phyloP scores from a whole-genome alignment of 371 early-diverging fungal species.

The Mortierella sp. region DNA sequence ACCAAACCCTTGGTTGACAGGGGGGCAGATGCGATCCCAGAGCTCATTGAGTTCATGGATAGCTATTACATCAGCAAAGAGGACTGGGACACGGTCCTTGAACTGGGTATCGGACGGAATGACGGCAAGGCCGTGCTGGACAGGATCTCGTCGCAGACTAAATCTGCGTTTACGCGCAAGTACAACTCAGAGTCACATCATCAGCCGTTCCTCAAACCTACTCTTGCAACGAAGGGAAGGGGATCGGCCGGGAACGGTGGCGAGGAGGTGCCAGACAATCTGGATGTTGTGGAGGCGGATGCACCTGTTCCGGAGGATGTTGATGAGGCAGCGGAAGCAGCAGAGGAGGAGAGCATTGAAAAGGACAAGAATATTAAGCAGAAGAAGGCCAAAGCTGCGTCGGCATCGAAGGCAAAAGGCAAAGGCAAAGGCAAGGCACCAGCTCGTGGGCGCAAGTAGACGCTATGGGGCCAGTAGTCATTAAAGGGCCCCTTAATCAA shows the following conservation, averaged over 20 bases:
- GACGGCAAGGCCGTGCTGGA: conserved; percentile 62
- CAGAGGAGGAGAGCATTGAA: conserved; percentile 59
- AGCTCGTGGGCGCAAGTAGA: conserved; percentile 14
- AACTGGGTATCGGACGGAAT: conserved; percentile 72
- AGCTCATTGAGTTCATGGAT: conserved; percentile 89
- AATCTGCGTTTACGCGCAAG: conserved; percentile 85
- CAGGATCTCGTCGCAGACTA: conserved; percentile 76
- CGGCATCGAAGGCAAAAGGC: conserved; percentile 41
- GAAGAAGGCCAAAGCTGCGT: conserved; percentile 36
- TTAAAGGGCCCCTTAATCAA: no score
- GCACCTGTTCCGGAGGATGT: conserved; percentile 64
- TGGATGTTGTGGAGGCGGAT: conserved; percentile 74
- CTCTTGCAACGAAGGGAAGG: conserved; percentile 54
- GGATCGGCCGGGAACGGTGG: conserved; percentile 58
- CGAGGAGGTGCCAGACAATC: conserved; percentile 69
- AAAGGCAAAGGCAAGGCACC: conserved; percentile 46
- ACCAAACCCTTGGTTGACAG: conserved; percentile 69
- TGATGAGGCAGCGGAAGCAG: conserved; percentile 66
- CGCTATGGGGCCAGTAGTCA: no score
- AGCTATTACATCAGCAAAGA: conserved; percentile 90
- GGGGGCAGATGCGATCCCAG: conserved; percentile 73
- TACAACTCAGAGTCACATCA: conserved; percentile 85
- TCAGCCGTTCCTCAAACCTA: conserved; percentile 67
- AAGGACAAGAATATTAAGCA: conserved; percentile 64
- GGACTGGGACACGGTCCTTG: conserved; percentile 86